Evolutionary conservation across 441 rosid species (phyloP).

Genomic region (Euphorbia schlechtendalii): DNA sequence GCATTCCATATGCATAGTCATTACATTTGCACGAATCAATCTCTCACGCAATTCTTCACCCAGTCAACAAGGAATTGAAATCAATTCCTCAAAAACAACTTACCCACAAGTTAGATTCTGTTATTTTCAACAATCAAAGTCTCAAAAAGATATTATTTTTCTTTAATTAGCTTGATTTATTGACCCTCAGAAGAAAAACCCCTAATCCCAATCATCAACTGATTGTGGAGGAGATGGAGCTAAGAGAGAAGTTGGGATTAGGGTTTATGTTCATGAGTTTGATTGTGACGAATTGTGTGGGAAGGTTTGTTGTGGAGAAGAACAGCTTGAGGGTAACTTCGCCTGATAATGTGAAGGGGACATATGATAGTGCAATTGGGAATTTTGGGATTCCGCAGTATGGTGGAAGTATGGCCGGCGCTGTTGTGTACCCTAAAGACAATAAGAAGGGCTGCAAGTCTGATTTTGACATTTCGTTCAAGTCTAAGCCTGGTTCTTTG

Average conservation of each 20-base stretch:
- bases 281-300: constrained; percentile 21
- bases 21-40: no score
- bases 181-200: constrained; percentile 15
- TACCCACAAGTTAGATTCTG: not conserved
- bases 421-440: constrained; percentile 65
- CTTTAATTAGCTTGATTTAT: constrained; percentile 3
- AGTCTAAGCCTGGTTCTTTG: constrained; percentile 79
- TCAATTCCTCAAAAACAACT: not conserved
- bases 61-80: not conserved
- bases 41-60: constrained; percentile 8
- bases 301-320: constrained; percentile 94
- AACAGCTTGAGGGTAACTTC: constrained; percentile 85
- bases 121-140: not conserved
- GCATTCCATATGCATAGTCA: no score
- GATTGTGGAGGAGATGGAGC: constrained; percentile 16
- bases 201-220: not conserved
- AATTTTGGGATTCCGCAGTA: constrained; percentile 98
- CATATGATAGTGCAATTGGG: constrained; percentile 87
- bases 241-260: constrained; percentile 19
- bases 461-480: constrained; percentile 58
- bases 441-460: constrained; percentile 72
- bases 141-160: constrained; percentile 7
- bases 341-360: constrained; percentile 89
- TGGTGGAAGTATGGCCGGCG: constrained; percentile 97
- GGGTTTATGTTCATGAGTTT: constrained; percentile 36